A percentile compares a stretch with the other conserved stretches of the same genome.
phyloP scores from a whole-genome alignment of 2,329 filamentous ascomycete genomes.

The Colletotrichum siamense region DNA sequence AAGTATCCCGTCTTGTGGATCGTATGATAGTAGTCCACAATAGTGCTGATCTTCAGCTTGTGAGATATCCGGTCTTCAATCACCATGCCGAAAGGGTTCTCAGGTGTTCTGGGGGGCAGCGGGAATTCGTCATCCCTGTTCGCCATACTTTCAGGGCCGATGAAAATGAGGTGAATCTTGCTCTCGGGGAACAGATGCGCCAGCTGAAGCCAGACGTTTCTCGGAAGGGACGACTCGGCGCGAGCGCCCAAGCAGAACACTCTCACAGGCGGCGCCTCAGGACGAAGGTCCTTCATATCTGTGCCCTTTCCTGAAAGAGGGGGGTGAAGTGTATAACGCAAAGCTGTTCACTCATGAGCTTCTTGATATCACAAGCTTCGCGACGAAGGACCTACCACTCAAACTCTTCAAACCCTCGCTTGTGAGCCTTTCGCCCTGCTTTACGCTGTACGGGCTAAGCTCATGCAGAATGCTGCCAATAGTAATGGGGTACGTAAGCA shows the following conservation, averaged over 20 bases:
- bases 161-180: slow-evolving; percentile 90
- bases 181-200: slow-evolving; percentile 93
- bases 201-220: slow-evolving; percentile 92
- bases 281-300: slow-evolving; percentile 78
- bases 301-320: slow-evolving; percentile 77
- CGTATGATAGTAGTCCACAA: slow-evolving; percentile 97
- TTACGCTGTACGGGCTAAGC: slow-evolving; percentile 88
- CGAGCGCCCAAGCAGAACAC: slow-evolving; percentile 94
- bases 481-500: slow-evolving; percentile 93
- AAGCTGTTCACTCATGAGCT: slow-evolving; percentile 55
- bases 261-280: slow-evolving; percentile 86
- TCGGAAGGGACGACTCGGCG: slow-evolving; percentile 94
- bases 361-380: neutral
- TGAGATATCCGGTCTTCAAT: slow-evolving; percentile 89
- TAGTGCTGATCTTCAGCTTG: slow-evolving; percentile 95
- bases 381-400: slow-evolving; percentile 67
- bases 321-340: slow-evolving; percentile 93
- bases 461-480: slow-evolving; percentile 93
- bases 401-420: slow-evolving; percentile 92
- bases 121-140: slow-evolving; percentile 95
- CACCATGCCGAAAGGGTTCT: slow-evolving; percentile 92
- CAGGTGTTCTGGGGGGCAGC: slow-evolving; percentile 80
- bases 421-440: slow-evolving; percentile 77
- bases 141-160: slow-evolving; percentile 94
- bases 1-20: slow-evolving; percentile 91